Evolutionary conservation across 176 grass and related monocot genomes (phyloP).

Genomic region (Rhipidocladum racemiflorum): DNA sequence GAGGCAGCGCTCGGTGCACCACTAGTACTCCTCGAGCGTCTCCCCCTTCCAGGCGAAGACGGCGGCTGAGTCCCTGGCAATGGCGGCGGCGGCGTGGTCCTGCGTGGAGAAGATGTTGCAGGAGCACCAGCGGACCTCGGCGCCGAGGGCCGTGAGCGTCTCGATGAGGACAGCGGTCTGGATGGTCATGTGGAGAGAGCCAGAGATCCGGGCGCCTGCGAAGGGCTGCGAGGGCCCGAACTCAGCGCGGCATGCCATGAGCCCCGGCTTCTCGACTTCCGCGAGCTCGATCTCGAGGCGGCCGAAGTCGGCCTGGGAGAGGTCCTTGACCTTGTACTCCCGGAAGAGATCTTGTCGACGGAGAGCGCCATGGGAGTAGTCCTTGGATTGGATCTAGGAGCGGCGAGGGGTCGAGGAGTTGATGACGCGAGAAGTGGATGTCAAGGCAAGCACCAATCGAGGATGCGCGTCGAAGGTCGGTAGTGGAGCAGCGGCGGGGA

Average conservation of each 20-base stretch:
- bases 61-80: constrained; percentile 80
- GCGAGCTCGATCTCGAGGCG: constrained; percentile 90
- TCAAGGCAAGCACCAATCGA: no score
- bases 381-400: constrained; percentile 25
- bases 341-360: constrained; percentile 84
- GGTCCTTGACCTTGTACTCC: constrained; percentile 97
- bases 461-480: no score
- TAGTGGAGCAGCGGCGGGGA: no score
- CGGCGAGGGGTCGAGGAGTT: no score
- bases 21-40: constrained; percentile 98
- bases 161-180: constrained; percentile 98
- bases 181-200: constrained; percentile 97
- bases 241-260: constrained; percentile 86
- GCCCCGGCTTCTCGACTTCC: constrained; percentile 94
- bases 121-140: constrained; percentile 93
- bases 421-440: no score
- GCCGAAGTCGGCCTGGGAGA: constrained; percentile 87
- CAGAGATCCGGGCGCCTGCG: constrained; percentile 73
- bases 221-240: constrained; percentile 84
- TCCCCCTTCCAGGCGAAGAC: constrained; percentile 98
- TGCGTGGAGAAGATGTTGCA: constrained; percentile 99
- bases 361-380: constrained; percentile 57
- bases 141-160: constrained; percentile 84
- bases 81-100: constrained; percentile 96
- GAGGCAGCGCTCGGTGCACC: constrained; percentile 97